Base-by-base conservation (phyloP, 768 basidiomycete genomes). In the Termitomyces sp. region DNA sequence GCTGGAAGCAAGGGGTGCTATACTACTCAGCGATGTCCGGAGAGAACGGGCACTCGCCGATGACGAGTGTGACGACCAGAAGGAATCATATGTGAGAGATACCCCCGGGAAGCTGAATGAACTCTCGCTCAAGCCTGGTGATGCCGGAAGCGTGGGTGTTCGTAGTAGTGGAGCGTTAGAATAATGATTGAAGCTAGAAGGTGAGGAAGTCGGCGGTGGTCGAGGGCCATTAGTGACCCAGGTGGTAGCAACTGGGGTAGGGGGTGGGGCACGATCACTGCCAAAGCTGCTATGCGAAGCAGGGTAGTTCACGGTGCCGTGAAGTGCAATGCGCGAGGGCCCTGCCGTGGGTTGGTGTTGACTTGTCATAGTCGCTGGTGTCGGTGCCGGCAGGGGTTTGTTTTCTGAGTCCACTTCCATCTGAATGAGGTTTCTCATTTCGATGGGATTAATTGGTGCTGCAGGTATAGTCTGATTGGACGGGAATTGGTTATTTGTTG, bases 61-160 rank as follows among this genome's bases (percentile, higher is more conserved):
- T 2, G 60, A 60, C 36, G 78, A 68, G 56, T 83, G 81, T 7
- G 80, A 73, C 1, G 83, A 82, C 84, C 82, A 85, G 61, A 84
- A 85, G 0, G 80, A 81, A 61, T 84, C 84, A 59, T 85, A 85
- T 3, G 83, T 82, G 41, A 83, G 68, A 11, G 73, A 64, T 7
- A 72, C 65, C n/a, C 57, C 59, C 20, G 64, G 50, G 56, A 68
- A 70, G 42, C 60, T 63, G 53, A 62, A 65, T 52, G 69, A 63
- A 41, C 66, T 66, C 18, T 56, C 59, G 16, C 40, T 36, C 27
- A 48, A 36, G 20, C 56, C 33, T 13, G 54, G 57, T 12, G 61
- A 48, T 16, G 40, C 46, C 15, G 56, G 57, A 5, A 50, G 44
- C 12, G 56, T 55, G 22, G 56, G 50, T 16, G 57, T 56, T 20